A percentile compares a stretch with the other conserved stretches of the same genome.
phyloP scores from a whole-genome alignment of 2,329 filamentous ascomycete genomes.

The Coniella vitis region DNA sequence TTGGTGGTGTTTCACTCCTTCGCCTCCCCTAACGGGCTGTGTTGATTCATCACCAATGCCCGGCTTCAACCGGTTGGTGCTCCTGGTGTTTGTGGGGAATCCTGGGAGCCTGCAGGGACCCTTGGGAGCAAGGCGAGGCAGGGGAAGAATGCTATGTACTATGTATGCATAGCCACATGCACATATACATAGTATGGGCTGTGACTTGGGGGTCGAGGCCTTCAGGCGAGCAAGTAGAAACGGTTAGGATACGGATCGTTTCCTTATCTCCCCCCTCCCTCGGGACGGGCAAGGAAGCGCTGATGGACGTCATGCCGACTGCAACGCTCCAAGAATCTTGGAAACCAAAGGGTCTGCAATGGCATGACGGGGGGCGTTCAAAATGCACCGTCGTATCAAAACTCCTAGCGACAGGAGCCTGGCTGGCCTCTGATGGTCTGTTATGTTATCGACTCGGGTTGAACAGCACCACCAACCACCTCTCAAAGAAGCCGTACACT shows the following conservation, averaged over 20 bases:
- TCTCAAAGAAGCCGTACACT: too few species aligned
- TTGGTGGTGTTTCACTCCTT: neutral
- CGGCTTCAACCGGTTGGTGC: slow-evolving; percentile 3
- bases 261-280: neutral
- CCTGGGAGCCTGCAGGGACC: slow-evolving; percentile 2
- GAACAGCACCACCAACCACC: too few species aligned
- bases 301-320: too few species aligned
- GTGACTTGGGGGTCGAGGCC: neutral
- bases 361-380: too few species aligned
- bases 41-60: neutral
- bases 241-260: slow-evolving; percentile 7
- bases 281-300: neutral
- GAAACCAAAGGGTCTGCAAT: too few species aligned
- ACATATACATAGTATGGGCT: neutral
- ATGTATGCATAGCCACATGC: neutral
- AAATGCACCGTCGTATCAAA: too few species aligned
- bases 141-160: too few species aligned
- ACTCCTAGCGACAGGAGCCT: too few species aligned
- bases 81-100: slow-evolving; percentile 3
- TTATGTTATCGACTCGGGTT: neutral
- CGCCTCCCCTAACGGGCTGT: neutral
- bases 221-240: neutral
- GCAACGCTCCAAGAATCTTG: too few species aligned
- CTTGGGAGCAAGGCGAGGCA: neutral
- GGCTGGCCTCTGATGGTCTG: neutral